Percentiles rank a stretch among this genome's conserved stretches.
These are phyloP conservation scores for Pontederia paniculata DNA, from an alignment of 176 grass and related monocot genomes.

Conservation along the genomic window DNA sequence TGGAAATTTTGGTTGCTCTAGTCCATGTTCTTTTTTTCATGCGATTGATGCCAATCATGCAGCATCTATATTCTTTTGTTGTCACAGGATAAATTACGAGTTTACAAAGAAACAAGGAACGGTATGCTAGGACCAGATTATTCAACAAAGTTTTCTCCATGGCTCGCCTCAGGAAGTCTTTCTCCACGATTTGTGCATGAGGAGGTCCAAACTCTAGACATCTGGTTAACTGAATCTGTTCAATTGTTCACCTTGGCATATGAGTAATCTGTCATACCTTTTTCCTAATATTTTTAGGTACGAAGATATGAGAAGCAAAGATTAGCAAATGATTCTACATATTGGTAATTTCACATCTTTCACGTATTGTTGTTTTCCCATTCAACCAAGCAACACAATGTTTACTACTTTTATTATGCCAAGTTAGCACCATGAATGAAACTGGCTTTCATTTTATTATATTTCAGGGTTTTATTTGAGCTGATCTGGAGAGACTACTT, in stretches of 20 bases:
- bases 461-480: slow-evolving; percentile 89
- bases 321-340: slow-evolving; percentile 88
- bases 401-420: background rate
- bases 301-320: slow-evolving; percentile 77
- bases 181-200: slow-evolving; percentile 71
- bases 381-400: background rate
- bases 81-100: slow-evolving; percentile 52
- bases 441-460: background rate
- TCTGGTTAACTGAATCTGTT: background rate
- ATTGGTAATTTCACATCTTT: slow-evolving; percentile 48
- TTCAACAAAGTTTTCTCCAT: slow-evolving; percentile 85
- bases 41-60: background rate
- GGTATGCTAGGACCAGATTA: slow-evolving; percentile 89
- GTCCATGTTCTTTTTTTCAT: background rate
- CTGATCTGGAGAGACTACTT: slow-evolving; percentile 98
- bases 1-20: too few relatives aligned
- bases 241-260: background rate
- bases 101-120: slow-evolving; percentile 88
- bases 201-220: slow-evolving; percentile 31
- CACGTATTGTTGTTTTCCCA: slow-evolving; percentile 4
- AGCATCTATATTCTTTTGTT: background rate
- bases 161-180: slow-evolving; percentile 77
- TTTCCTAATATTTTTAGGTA: slow-evolving; percentile 31
- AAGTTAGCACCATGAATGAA: too few relatives aligned
- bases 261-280: background rate